Base-by-base conservation (phyloP, 2,329 filamentous ascomycete species). In the Cordyceps pruinosa region DNA sequence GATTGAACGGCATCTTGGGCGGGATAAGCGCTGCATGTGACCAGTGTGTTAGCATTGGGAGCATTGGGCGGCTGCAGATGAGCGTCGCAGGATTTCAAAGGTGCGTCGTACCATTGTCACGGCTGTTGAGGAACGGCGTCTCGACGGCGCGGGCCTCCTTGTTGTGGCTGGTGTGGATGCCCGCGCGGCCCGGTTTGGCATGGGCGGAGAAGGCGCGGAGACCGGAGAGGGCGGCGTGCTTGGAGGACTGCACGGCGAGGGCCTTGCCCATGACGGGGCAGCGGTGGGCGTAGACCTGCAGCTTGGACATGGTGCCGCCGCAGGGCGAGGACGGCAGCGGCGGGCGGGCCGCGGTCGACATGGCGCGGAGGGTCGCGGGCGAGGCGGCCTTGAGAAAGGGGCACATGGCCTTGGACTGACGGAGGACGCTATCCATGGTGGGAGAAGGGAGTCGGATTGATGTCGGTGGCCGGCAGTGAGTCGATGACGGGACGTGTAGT, bases 261-360 rank as follows among this genome's bases (percentile, higher is more conserved):
- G 94, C 94, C 81, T 97, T 96, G 73, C 92, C 93, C 94, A 99
- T 99, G 73, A 99, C 88, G 59, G 94, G 94, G 82, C 94, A 99
- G 73, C 93, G 90, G 70, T 91, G 87, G 67, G 90, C 94, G 69
- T 96, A 85, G 65, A 94, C 85, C 79, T 97, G 94, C 67, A 99
- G 82, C 77, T 96, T 97, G 69, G 91, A 96, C 85, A 97, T 96
- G 74, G 90, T 90, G 68, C 92, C 90, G 64, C 92, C 93, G 67
- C 91, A 89, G 58, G 86, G 87, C 55, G 88, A 88, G 37, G 69
- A 59, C 5, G 53, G 35, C 5, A 35, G 41, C 71, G 84, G 82
- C 65, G 83, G 69, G 75, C 85, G 73, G 76, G 77, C 85, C 56
- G 88, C 81, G 59, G 87, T 90, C 49, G 89, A 95, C 69, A 99